Base-by-base conservation (phyloP, 805 yeast species). In the Cyberlindnera galapagoensis region DNA sequence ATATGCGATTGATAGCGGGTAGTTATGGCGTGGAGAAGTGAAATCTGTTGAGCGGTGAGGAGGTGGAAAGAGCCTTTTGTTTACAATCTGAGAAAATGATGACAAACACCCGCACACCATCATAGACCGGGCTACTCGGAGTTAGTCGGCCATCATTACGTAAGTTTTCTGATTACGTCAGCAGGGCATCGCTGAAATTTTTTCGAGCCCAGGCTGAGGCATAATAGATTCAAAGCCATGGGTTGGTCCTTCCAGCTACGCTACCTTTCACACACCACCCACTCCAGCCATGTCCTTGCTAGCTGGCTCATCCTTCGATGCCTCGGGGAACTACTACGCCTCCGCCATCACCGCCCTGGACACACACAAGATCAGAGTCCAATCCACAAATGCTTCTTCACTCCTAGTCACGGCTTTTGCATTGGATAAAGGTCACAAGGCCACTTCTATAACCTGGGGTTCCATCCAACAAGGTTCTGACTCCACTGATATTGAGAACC, bases 321-420 rank as follows among this genome's bases (percentile, higher is more conserved):
- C 76, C 9, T 56, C 71, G 1, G 77, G 80, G n/a, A 62, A 69
- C 26, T 68, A 66, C 48, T 67, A 76, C 44, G 86, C 88, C 17
- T 71, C 76, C 27, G 84, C 74, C 1, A 60, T 74, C 14, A 71
- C 74, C 21, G 80, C 85, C 2, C 67, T 85, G 38, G 90, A 83
- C 53, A 64, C 76, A 5, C 90, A 81, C 48, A 74, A 76, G 42
- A 59, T 85, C 23, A 65, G 77, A 35, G 82, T 81, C 3, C 79
- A 76, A 48, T 67, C 80, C 13, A 63, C 73, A 9, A 65, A 60
- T 18, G 52, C 66, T 11, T 44, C 61, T 21, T 52, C 62, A 6
- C 33, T 40, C 6, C 50, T 72, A 19, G 65, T 68, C 42, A 57
- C 66, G 22, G 74, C 73, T 14, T 69, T 71, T 46, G 62, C 65